Evolutionary conservation across 2,329 filamentous ascomycete species (phyloP).

Genomic region (Ascochyta clinopodiicola): DNA sequence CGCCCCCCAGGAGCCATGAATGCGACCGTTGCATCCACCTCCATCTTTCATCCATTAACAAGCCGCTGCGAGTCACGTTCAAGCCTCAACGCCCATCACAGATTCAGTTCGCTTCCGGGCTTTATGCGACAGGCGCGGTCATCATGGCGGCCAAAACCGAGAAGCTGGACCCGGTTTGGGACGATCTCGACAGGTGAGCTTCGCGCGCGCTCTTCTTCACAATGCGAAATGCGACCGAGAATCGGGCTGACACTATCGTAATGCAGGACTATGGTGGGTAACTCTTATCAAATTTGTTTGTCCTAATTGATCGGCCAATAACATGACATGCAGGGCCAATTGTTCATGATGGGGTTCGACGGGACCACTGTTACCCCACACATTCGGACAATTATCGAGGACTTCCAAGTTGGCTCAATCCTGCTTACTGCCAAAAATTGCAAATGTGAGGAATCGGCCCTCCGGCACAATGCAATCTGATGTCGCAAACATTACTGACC

Average conservation of each 20-base stretch:
- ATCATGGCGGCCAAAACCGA: constrained; percentile 54
- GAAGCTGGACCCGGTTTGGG: constrained; percentile 65
- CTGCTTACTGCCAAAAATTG: constrained; percentile 84
- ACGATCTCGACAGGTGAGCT: constrained; percentile 76
- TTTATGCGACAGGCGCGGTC: constrained; percentile 57
- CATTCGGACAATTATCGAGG: constrained; percentile 79
- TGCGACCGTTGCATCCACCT: constrained; percentile 45
- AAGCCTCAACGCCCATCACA: constrained; percentile 37
- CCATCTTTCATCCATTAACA: constrained; percentile 43
- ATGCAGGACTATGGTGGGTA: constrained; percentile 54
- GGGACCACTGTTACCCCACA: constrained; percentile 83
- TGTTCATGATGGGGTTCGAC: constrained; percentile 86
- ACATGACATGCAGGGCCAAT: constrained; percentile 70
- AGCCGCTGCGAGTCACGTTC: constrained; percentile 43
- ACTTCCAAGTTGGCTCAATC: constrained; percentile 88
- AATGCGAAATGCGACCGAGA: constrained; percentile 34
- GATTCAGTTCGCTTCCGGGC: constrained; percentile 30
- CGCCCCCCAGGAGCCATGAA: constrained; percentile 33
- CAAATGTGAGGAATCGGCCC: constrained; percentile 66
- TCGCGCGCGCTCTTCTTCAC: constrained; percentile 30
- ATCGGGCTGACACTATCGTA: constrained; percentile 44
- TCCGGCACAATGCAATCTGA: constrained; percentile 11
- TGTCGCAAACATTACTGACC: constrained; percentile 28
- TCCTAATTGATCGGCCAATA: constrained; percentile 35
- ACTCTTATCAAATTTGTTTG: constrained; percentile 19